Conservation (phyloP, 805 yeast species). For the Jamesozyma lodderae region DNA sequence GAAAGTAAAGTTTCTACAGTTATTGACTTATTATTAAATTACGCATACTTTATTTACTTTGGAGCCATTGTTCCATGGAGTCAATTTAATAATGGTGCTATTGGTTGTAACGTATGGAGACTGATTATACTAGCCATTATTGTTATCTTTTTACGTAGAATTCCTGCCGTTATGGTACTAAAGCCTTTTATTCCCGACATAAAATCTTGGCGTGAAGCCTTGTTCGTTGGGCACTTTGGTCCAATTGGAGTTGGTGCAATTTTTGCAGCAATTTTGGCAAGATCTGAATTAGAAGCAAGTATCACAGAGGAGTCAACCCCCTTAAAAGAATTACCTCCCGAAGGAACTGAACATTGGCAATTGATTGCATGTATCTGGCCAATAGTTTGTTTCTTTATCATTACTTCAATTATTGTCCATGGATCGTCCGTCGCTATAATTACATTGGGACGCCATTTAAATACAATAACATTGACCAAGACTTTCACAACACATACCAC, state of each 20-base stretch:
- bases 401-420: constrained; percentile 78
- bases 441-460: constrained; percentile 74
- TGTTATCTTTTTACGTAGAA: constrained; percentile 63
- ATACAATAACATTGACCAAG: constrained; percentile 88
- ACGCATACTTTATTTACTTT: constrained; percentile 80
- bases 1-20: constrained; percentile 83
- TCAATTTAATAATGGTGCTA: constrained; percentile 48
- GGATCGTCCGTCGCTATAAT: constrained; percentile 80
- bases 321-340: constrained; percentile 37
- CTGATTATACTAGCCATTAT: constrained; percentile 66
- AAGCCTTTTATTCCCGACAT: constrained; percentile 81
- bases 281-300: constrained; percentile 55
- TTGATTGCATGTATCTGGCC: constrained; percentile 72
- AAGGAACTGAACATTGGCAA: constrained; percentile 44
- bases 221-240: constrained; percentile 92
- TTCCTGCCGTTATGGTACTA: constrained; percentile 69
- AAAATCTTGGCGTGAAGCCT: constrained; percentile 86
- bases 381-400: constrained; percentile 65
- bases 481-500: constrained; percentile 67
- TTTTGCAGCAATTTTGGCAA: constrained; percentile 72
- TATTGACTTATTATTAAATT: constrained; percentile 74
- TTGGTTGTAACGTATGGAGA: constrained; percentile 75
- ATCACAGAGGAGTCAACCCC: constrained; percentile 50
- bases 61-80: constrained; percentile 91
- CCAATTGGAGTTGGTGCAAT: constrained; percentile 95